Evolutionary conservation across 371 early-diverging fungal genomes (phyloP).

Genomic region (Choanephora cucurbitarum): DNA sequence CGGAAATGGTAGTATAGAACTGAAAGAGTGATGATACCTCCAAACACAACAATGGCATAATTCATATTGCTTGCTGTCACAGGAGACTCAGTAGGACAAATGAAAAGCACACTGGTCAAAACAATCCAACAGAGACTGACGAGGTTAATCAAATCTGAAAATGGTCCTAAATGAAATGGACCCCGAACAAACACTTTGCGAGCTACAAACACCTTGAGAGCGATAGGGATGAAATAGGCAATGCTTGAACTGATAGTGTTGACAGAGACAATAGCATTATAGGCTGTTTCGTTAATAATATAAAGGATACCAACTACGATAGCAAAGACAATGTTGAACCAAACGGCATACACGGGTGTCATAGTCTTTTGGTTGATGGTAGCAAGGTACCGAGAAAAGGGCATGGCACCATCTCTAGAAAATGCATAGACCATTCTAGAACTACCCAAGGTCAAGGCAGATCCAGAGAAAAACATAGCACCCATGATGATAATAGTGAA

Average conservation of each 20-base stretch:
- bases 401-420: constrained; percentile 72
- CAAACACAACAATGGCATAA: constrained; percentile 39
- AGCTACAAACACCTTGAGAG: constrained; percentile 45
- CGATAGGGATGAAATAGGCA: constrained; percentile 70
- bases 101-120: constrained; percentile 60
- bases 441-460: constrained; percentile 54
- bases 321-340: constrained; percentile 34
- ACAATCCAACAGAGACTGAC: constrained; percentile 59
- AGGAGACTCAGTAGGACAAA: constrained; percentile 62
- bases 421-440: constrained; percentile 77
- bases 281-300: constrained; percentile 45
- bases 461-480: constrained; percentile 60
- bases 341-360: constrained; percentile 36
- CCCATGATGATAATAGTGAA: constrained; percentile 54
- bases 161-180: constrained; percentile 65
- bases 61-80: constrained; percentile 57
- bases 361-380: constrained; percentile 35
- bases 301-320: constrained; percentile 42
- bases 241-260: constrained; percentile 67
- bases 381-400: constrained; percentile 52
- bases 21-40: constrained; percentile 30
- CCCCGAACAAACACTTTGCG: constrained; percentile 53
- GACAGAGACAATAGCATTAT: constrained; percentile 61
- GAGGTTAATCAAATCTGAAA: constrained; percentile 49
- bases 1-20: constrained; percentile 48